phyloP scores from a whole-genome alignment of 2,329 filamentous ascomycete genomes.

The Pseudogymnoascus sp. region DNA sequence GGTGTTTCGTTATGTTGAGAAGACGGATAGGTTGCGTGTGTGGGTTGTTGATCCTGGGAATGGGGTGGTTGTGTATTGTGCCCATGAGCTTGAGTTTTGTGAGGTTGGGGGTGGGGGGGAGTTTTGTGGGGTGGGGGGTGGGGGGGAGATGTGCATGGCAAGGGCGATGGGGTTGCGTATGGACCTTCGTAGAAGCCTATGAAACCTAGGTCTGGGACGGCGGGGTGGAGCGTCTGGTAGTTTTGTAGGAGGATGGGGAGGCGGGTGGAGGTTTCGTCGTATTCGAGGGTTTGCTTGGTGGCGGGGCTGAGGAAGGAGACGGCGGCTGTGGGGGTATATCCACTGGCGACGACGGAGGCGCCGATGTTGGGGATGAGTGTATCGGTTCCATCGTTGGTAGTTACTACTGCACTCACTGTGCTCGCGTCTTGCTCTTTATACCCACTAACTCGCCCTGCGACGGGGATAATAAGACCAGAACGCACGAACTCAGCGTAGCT shows the following conservation, averaged over 20 bases:
- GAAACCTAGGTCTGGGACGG: slow-evolving; percentile 60
- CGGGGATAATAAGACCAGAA: slow-evolving; percentile 17
- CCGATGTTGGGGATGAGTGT: slow-evolving; percentile 44
- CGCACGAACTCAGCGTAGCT: slow-evolving; percentile 16
- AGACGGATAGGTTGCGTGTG: slow-evolving; percentile 51
- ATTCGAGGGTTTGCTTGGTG: slow-evolving; percentile 47
- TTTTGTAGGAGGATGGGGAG: slow-evolving; percentile 59
- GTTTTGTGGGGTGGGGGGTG: slow-evolving; percentile 38
- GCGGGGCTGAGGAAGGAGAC: slow-evolving; percentile 54
- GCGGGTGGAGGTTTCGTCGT: slow-evolving; percentile 36
- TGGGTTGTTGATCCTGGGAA: slow-evolving; percentile 66
- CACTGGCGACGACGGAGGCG: slow-evolving; percentile 65
- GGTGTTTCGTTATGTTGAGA: slow-evolving; percentile 60
- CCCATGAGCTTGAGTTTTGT: slow-evolving; percentile 63
- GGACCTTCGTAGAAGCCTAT: slow-evolving; percentile 78
- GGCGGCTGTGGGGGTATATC: slow-evolving; percentile 57
- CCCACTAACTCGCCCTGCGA: slow-evolving; percentile 11
- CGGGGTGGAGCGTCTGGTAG: slow-evolving; percentile 53
- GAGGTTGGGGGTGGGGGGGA: slow-evolving; percentile 24
- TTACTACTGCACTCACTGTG: slow-evolving; percentile 10
- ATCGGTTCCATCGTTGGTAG: slow-evolving; percentile 26
- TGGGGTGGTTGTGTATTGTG: slow-evolving; percentile 54
- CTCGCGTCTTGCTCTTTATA: not conserved
- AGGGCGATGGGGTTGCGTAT: slow-evolving; percentile 57
- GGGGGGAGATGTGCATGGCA: slow-evolving; percentile 20